Conservation (phyloP, 352 stramenopile genomes). For the Pythium phragmiticola region DNA sequence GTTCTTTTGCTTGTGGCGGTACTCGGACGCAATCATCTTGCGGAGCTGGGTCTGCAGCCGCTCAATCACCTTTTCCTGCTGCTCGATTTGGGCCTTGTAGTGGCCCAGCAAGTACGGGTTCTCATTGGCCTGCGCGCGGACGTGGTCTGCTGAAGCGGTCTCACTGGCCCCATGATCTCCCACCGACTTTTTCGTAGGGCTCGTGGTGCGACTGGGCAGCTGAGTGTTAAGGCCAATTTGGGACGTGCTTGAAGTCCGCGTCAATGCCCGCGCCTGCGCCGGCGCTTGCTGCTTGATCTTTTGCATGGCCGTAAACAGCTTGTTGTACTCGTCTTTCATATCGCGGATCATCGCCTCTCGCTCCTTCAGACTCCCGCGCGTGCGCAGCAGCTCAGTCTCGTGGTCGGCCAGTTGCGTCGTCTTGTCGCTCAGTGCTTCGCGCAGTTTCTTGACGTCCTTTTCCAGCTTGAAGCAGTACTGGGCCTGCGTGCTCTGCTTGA, state of each 20-base stretch:
- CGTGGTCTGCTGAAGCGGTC: background rate
- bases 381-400: slow-evolving; percentile 55
- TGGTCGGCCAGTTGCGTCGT: slow-evolving; percentile 33
- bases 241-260: background rate
- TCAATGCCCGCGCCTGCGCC: background rate
- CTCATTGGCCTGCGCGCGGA: slow-evolving; percentile 36
- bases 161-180: background rate
- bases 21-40: slow-evolving; percentile 79
- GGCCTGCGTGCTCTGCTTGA: slow-evolving; percentile 49
- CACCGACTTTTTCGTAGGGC: background rate
- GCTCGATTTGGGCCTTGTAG: slow-evolving; percentile 53
- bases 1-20: slow-evolving; percentile 74
- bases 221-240: slow-evolving; percentile 5
- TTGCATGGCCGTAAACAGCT: slow-evolving; percentile 63
- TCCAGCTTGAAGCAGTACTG: slow-evolving; percentile 52
- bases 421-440: slow-evolving; percentile 30
- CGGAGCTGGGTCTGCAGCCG: slow-evolving; percentile 66
- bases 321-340: slow-evolving; percentile 78
- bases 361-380: slow-evolving; percentile 49
- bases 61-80: slow-evolving; percentile 56
- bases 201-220: background rate
- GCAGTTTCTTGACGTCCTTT: slow-evolving; percentile 41
- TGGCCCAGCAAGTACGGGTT: slow-evolving; percentile 69
- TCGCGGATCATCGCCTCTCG: slow-evolving; percentile 43
- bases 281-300: slow-evolving; percentile 47